A percentile compares a stretch with the other conserved stretches of the same genome.
phyloP scores from a whole-genome alignment of 75 land plant genomes.

The Chamaecyparis obtusa region DNA sequence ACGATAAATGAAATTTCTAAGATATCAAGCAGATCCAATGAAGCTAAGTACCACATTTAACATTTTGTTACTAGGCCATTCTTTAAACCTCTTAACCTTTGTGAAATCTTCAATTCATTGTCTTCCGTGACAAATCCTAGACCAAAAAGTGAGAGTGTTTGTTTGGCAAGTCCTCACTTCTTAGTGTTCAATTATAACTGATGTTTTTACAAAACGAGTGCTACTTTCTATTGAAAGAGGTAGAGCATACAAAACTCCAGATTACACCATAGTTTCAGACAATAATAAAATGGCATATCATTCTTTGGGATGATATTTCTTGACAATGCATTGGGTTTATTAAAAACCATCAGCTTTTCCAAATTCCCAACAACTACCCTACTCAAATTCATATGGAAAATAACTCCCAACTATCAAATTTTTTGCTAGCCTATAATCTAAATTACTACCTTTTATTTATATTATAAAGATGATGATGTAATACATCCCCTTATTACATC shows the following conservation, averaged over 20 bases:
- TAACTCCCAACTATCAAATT: too few species aligned
- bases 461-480: too few species aligned
- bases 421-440: too few species aligned
- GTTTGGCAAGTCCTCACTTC: neutral
- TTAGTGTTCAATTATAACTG: neutral
- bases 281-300: neutral
- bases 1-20: neutral
- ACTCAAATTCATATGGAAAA: too few species aligned
- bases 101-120: neutral
- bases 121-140: neutral
- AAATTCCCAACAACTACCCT: too few species aligned
- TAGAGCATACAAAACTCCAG: neutral
- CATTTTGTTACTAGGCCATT: neutral
- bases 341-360: too few species aligned
- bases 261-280: neutral
- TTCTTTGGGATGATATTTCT: too few species aligned
- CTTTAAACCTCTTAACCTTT: neutral
- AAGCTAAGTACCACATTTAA: neutral
- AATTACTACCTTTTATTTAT: too few species aligned
- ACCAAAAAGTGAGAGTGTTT: neutral
- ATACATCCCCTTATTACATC: too few species aligned
- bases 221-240: neutral
- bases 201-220: neutral
- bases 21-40: neutral
- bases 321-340: too few species aligned